Percentiles rank a stretch among this genome's conserved stretches.
Evolutionary conservation across 176 grass and related monocot genomes (phyloP).

Genomic region (Carex kokanica): DNA sequence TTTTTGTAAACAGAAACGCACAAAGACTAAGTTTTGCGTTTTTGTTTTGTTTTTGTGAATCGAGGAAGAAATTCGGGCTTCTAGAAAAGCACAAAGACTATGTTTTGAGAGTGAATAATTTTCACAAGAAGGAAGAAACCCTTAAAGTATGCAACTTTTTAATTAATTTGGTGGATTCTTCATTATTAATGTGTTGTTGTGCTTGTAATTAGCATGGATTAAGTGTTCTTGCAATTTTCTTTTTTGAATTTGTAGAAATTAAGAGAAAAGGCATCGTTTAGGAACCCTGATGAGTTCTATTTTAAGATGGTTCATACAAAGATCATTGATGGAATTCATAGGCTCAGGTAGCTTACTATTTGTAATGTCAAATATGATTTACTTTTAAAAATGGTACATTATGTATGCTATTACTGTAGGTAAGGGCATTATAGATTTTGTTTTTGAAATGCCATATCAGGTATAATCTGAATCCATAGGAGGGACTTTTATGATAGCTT

Average conservation of each 20-base stretch:
- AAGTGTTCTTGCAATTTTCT: not conserved
- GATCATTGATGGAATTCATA: constrained; percentile 65
- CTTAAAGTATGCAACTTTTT: constrained; percentile 48
- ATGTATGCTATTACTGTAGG: not conserved
- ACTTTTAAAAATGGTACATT: not conserved
- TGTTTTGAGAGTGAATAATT: constrained; percentile 47
- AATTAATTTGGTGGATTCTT: not conserved
- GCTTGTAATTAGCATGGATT: not conserved
- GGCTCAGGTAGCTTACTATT: constrained; percentile 45
- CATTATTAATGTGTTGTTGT: not conserved
- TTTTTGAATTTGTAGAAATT: constrained; percentile 42
- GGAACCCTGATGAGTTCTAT: constrained; percentile 91
- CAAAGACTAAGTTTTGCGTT: no score
- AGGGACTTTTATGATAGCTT: not conserved
- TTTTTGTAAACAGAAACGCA: no score
- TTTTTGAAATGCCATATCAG: not conserved
- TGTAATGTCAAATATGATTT: not conserved
- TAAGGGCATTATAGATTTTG: not conserved
- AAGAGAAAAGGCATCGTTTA: constrained; percentile 67
- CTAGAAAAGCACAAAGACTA: constrained; percentile 95
- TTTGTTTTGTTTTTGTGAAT: no score
- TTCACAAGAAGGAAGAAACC: constrained; percentile 63
- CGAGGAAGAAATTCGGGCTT: constrained; percentile 77
- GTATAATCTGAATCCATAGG: not conserved
- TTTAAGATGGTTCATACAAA: constrained; percentile 94